Percentiles rank a stretch among this genome's conserved stretches.
Evolutionary conservation across 2,329 filamentous ascomycete genomes (phyloP).

Genomic region (Epichloe coenophiala): DNA sequence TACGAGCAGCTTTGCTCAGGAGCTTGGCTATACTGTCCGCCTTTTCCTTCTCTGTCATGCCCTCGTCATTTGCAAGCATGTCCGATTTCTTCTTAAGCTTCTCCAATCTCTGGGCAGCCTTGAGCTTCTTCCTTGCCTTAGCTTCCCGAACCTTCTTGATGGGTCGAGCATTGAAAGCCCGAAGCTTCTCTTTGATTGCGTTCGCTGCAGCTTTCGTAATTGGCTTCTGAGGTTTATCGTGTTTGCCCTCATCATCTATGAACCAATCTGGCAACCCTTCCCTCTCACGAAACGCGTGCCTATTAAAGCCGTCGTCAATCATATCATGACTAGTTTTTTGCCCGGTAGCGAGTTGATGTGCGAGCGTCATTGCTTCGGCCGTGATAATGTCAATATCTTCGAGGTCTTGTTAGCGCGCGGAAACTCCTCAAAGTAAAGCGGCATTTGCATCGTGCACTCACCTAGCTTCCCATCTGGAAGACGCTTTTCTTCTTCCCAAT

Average conservation of each 20-base stretch:
- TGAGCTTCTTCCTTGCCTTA: conserved; percentile 92
- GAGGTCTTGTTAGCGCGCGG: conserved; percentile 9
- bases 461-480: conserved; percentile 49
- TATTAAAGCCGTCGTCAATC: conserved; percentile 87
- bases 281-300: conserved; percentile 75
- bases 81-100: conserved; percentile 97
- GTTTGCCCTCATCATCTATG: conserved; percentile 75
- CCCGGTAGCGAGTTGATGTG: conserved; percentile 79
- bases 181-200: conserved; percentile 88
- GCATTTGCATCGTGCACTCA: conserved; percentile 19
- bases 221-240: conserved; percentile 77
- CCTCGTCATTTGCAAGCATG: conserved; percentile 74
- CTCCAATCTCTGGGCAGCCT: conserved; percentile 79
- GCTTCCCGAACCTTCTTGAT: conserved; percentile 99
- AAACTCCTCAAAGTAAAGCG: not conserved
- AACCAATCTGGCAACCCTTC: conserved; percentile 97
- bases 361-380: conserved; percentile 97
- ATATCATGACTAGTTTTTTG: conserved; percentile 72
- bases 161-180: conserved; percentile 83
- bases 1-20: conserved; percentile 69
- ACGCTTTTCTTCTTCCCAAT: conserved; percentile 55
- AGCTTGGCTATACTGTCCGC: conserved; percentile 69
- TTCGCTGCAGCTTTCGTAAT: conserved; percentile 79
- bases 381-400: conserved; percentile 94
- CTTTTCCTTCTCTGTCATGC: conserved; percentile 93